Percentiles rank a stretch among this genome's conserved stretches.
Conservation (phyloP, 768 basidiomycete genomes). For the Russula emetica region DNA sequence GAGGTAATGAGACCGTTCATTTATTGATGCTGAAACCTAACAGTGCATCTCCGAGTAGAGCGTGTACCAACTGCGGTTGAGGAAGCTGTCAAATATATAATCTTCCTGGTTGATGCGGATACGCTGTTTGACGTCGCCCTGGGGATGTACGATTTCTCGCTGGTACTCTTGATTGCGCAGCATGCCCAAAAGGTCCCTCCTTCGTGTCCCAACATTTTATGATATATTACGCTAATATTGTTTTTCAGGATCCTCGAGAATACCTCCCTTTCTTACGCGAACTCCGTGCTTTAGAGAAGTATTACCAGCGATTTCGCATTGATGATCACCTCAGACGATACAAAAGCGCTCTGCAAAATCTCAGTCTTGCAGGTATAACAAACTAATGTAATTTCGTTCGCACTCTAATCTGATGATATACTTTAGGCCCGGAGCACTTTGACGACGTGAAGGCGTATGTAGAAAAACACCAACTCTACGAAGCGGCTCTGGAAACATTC, state of each 20-base stretch:
- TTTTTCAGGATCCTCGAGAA: conserved; percentile 84
- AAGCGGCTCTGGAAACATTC: conserved; percentile 72
- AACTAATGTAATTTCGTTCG: not conserved
- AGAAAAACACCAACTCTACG: conserved; percentile 72
- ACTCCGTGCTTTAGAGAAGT: conserved; percentile 69
- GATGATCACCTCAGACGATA: conserved; percentile 86
- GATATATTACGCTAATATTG: conserved; percentile 1
- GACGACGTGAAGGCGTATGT: conserved; percentile 77
- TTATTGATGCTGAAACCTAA: not conserved
- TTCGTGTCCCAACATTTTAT: not conserved
- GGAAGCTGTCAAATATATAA: conserved; percentile 97
- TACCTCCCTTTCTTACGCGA: conserved; percentile 96
- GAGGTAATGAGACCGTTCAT: conserved; percentile 48
- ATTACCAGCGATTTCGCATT: conserved; percentile 85
- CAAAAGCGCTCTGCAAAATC: conserved; percentile 66
- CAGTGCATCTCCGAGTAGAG: conserved; percentile 34
- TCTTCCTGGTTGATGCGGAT: conserved; percentile 94
- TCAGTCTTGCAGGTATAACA: conserved; percentile 60
- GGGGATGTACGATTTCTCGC: conserved; percentile 97
- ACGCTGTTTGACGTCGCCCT: conserved; percentile 89
- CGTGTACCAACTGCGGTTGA: conserved; percentile 76
- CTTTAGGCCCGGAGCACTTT: conserved; percentile 61
- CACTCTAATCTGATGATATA: not conserved
- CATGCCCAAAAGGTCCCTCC: conserved; percentile 86
- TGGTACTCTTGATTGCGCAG: conserved; percentile 94